phyloP scores from a whole-genome alignment of 441 rosid genomes.

The Populus hybrid region DNA sequence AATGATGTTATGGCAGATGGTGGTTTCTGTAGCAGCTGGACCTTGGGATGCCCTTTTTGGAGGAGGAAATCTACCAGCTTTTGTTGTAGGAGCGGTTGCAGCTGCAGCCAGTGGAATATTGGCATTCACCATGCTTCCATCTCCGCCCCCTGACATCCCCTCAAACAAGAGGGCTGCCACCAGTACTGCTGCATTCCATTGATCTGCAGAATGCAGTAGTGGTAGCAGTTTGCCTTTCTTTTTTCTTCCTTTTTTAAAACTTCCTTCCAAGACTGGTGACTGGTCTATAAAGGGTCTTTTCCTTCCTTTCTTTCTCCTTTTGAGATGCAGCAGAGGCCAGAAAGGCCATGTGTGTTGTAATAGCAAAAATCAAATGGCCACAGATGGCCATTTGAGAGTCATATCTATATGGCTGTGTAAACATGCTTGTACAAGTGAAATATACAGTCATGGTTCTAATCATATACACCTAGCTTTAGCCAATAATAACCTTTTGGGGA shows the following conservation, averaged over 20 bases:
- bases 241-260: neutral
- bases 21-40: conserved; percentile 49
- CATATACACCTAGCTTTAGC: neutral
- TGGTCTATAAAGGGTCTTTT: neutral
- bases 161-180: conserved; percentile 20
- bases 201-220: conserved; percentile 1
- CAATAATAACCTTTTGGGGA: neutral
- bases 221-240: too few relatives aligned
- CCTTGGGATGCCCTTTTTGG: conserved; percentile 55
- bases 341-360: neutral
- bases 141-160: conserved; percentile 54
- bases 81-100: conserved; percentile 57
- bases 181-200: conserved; percentile 37
- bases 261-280: neutral
- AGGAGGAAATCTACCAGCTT: conserved; percentile 67
- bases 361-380: conserved; percentile 1
- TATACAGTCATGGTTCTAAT: neutral
- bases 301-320: neutral
- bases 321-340: neutral
- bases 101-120: conserved; percentile 61
- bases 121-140: conserved; percentile 64
- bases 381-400: conserved; percentile 8
- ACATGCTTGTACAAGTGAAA: neutral
- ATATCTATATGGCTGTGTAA: conserved; percentile 3
- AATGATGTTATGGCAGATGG: conserved; percentile 36